Base-by-base conservation (phyloP, 148 eudicot genomes). In the Camellia lanceoleosa region DNA sequence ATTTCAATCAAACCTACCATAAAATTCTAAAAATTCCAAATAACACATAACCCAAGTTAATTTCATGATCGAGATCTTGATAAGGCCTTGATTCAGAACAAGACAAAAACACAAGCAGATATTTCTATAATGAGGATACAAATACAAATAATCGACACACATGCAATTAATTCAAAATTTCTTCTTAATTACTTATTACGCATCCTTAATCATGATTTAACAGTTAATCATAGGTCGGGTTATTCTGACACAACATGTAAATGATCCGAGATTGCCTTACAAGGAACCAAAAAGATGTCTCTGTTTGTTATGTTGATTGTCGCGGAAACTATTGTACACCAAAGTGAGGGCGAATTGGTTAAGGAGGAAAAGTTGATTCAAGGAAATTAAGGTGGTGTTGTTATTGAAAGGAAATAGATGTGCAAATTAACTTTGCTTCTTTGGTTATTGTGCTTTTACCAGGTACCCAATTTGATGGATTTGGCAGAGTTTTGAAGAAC, bases 221-320 rank as follows among this genome's bases (percentile, higher is more conserved):
- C 38, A 30, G 1, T 30, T 30, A 30, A 30, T 30, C 38, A 30
- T 1, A 30, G 38, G 38, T 30, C 1, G 1, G 38, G 38, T 30
- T 30, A 1, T 30, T 30, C 0, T 94, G 80, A 85, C 98, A 54
- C 88, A 93, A 76, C 87, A 85, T 64, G 97, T 92, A 47, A 90
- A 83, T 87, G 99, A 96, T 90, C 91, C 1, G 93, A 93, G 86
- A 90, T 93, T 89, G 88, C 91, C 55, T 83, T 93, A 80, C 88
- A 89, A 83, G 90, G 85, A 80, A 95, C 88, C 6, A 91, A 83
- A 92, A 85, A 83, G 77, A 80, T 73, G 86, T 89, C 30, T 80
- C 91, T 3, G 61, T 75, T 85, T 87, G 90, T 79, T 83, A 78
- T 80, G 51, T 74, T 75, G 98, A 88, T 78, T 46, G 60, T 51